Conservation (phyloP, 345 rosid genomes). For the Bretschneidera sinensis region DNA sequence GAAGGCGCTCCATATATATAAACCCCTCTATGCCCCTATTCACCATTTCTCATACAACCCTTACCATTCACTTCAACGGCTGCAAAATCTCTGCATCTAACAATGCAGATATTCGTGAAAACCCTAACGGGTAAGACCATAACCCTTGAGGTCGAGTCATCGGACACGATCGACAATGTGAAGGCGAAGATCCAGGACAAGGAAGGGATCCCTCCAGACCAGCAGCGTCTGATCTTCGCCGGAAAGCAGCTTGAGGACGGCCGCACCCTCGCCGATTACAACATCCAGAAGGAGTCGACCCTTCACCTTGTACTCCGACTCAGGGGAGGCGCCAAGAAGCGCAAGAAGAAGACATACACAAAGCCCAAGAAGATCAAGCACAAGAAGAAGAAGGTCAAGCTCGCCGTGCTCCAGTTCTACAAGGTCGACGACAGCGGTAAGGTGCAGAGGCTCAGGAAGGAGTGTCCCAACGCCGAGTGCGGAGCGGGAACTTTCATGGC, state of each 20-base stretch:
- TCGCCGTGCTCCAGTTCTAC: conserved; percentile 55
- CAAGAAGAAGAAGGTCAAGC: conserved; percentile 68
- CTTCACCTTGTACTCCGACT: conserved; percentile 66
- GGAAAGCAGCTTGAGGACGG: conserved; percentile 70
- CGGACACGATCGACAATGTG: conserved; percentile 63
- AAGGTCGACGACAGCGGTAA: conserved; percentile 58
- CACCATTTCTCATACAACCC: neutral
- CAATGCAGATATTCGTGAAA: conserved; percentile 74
- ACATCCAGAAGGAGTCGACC: conserved; percentile 69
- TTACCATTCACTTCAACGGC: no score
- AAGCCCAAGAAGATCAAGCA: conserved; percentile 72
- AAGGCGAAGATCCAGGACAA: conserved; percentile 69
- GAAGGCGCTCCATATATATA: conserved; percentile 9
- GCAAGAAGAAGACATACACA: conserved; percentile 77
- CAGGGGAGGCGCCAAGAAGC: conserved; percentile 68
- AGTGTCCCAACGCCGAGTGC: conserved; percentile 58
- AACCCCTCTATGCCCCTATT: neutral
- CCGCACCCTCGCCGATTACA: conserved; percentile 65
- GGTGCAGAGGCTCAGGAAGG: conserved; percentile 62
- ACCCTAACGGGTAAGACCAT: conserved; percentile 73
- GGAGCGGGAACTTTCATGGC: conserved; percentile 76
- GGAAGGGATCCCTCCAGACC: conserved; percentile 66
- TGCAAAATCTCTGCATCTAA: neutral
- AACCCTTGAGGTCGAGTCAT: conserved; percentile 62
- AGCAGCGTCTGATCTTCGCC: conserved; percentile 60